Evolutionary conservation across 768 basidiomycete species (phyloP).

Genomic region (Hebeloma cylindrosporum): DNA sequence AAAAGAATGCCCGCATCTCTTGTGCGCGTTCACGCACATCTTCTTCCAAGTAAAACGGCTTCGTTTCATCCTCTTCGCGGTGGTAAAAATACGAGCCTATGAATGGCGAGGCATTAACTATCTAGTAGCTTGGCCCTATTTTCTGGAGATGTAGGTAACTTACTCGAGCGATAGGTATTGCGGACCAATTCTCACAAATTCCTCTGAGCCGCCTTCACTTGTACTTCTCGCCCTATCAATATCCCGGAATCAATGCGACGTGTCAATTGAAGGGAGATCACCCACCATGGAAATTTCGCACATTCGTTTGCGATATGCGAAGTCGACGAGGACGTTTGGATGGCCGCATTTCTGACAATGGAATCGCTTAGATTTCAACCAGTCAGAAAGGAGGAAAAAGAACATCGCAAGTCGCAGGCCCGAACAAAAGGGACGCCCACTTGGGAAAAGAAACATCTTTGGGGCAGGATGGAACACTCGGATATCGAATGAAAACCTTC

Average conservation of each 20-base stretch:
- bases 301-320: background rate
- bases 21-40: too few species aligned
- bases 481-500: constrained; percentile 14
- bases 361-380: background rate
- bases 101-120: too few species aligned
- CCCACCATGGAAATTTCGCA: constrained; percentile 1
- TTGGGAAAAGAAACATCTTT: constrained; percentile 20
- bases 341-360: background rate
- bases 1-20: too few species aligned
- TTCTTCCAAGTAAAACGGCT: too few species aligned
- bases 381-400: background rate
- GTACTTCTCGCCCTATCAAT: too few species aligned
- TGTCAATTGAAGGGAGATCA: background rate
- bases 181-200: too few species aligned
- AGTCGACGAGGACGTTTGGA: constrained; percentile 1
- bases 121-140: too few species aligned
- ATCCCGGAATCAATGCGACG: background rate
- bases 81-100: too few species aligned
- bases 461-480: constrained; percentile 21
- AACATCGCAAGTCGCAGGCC: constrained; percentile 24
- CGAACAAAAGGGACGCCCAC: constrained; percentile 27
- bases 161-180: too few species aligned
- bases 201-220: too few species aligned
- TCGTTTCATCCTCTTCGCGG: too few species aligned
- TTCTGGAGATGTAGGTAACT: too few species aligned